A percentile compares a stretch with the other conserved stretches of the same genome.
Evolutionary conservation across 169 alveolate genomes (phyloP).

Genomic region (Perkinsus chesapeaki): DNA sequence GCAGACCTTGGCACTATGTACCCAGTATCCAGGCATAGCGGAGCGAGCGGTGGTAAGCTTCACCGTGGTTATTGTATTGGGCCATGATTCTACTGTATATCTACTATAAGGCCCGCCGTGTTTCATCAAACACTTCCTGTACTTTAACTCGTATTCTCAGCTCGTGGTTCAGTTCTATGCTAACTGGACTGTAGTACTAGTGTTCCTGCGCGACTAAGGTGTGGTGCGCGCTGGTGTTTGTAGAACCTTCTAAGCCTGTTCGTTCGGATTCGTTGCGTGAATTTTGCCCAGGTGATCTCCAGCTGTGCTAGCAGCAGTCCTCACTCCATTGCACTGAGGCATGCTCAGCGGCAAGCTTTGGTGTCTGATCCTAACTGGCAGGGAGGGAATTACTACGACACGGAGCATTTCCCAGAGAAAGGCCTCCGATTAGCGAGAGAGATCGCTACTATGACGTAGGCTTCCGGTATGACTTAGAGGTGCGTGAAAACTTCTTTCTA

Average conservation of each 20-base stretch:
- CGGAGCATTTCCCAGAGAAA: neutral
- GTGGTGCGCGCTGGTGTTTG: too few species aligned
- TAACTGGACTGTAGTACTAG: neutral
- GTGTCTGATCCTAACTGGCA: constrained; percentile 18
- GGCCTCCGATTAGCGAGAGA: constrained; percentile 23
- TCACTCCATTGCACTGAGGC: neutral
- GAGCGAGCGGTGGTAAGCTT: neutral
- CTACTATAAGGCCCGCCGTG: neutral
- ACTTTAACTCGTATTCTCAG: neutral
- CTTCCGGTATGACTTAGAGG: neutral
- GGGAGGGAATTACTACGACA: constrained; percentile 17
- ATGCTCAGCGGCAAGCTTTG: neutral
- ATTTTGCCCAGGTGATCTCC: neutral
- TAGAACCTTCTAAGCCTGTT: too few species aligned
- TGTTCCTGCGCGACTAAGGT: neutral
- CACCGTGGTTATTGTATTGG: too few species aligned
- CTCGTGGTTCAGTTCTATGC: neutral
- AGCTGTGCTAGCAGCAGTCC: neutral
- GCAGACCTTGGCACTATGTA: neutral
- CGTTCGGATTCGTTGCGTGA: neutral
- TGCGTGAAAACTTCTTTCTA: neutral
- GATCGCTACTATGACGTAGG: constrained; percentile 18
- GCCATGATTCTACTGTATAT: neutral
- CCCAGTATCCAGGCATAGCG: neutral
- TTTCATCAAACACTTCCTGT: neutral